phyloP scores from a whole-genome alignment of 139 green algal species.

The Chlamydomonas schloesseri region DNA sequence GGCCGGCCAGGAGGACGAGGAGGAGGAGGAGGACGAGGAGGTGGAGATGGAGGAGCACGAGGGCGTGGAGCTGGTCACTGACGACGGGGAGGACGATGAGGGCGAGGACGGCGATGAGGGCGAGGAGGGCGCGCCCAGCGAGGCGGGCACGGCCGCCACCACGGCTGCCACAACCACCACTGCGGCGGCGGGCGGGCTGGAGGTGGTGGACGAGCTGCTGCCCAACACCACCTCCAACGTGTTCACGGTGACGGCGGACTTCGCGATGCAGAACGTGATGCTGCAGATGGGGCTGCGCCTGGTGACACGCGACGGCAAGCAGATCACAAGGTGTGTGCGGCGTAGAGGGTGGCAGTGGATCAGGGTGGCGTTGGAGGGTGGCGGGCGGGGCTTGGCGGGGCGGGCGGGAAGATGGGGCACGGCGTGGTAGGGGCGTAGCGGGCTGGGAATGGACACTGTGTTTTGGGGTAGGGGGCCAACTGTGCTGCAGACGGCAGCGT shows the following conservation, averaged over 20 bases:
- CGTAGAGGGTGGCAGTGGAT: neutral
- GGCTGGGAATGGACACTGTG: too few relatives aligned
- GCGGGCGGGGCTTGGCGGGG: too few relatives aligned
- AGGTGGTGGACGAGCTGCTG: neutral
- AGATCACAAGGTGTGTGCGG: constrained; percentile 67
- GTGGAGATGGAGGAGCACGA: constrained; percentile 24
- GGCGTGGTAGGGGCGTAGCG: too few relatives aligned
- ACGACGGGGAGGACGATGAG: constrained; percentile 26
- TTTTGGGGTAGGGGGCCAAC: too few relatives aligned
- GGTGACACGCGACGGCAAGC: constrained; percentile 80
- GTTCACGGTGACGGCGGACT: constrained; percentile 89
- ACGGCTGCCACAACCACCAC: neutral
- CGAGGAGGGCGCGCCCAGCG: neutral
- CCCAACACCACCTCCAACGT: constrained; percentile 61
- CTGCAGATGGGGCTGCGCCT: constrained; percentile 93
- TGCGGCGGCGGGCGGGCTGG: neutral
- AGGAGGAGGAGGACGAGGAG: constrained; percentile 20
- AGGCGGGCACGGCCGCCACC: neutral
- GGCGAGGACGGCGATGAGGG: constrained; percentile 12
- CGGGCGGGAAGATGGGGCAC: too few relatives aligned
- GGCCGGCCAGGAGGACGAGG: neutral
- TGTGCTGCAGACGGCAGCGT: too few relatives aligned
- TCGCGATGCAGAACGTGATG: constrained; percentile 98
- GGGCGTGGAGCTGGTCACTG: neutral
- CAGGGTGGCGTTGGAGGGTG: too few relatives aligned